Base-by-base conservation (phyloP, 768 basidiomycete species). In the Suillus spraguei region DNA sequence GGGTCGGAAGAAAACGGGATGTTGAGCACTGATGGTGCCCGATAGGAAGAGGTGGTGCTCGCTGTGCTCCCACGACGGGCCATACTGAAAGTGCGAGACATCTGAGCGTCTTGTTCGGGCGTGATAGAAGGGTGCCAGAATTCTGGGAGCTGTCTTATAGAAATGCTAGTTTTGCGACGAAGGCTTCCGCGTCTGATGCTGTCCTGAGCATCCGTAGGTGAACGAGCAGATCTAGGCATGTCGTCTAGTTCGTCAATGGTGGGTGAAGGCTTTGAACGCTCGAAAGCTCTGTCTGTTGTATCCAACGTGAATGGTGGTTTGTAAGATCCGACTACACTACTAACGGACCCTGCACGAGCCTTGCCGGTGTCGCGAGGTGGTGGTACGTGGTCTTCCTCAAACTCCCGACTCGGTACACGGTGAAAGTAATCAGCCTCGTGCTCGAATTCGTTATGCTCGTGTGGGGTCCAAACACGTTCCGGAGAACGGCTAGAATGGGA, bases 61-160 rank as follows among this genome's bases (percentile, higher is more conserved):
- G 84, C 78, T 7, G 75, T 80, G 64, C 85, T 87, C 49, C 81
- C 79, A 11, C 81, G 78, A 61, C 82, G 72, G 1, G 80, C 81
- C 32, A 85, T 73, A 14, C 75, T 71, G 62, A 78, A 78, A 5
- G 82, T 75, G 60, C 79, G 81, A 2, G 79, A 78, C 47, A 76
- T 69, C 14, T 78, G 69, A 0, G 72, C 72, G 42, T 83, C 83
- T 59, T 85, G 80, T 63, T 81, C 79, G 1, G 80, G 77, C 1
- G 81, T 77, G 22, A 80, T 77, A 0, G 79, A 70, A 3, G 85
- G 83, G 42, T 78, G 82, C 85, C 85, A 85, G 36, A 85, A 71
- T 63, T 84, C 82, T 16, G 80, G 82, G 1, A 73, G 70, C 69
- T 63, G 79, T 69, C 63, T 76, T 68, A 58, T 71, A 71, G 14